phyloP scores from a whole-genome alignment of 805 yeast species.

The Ogataea ganodermae region DNA sequence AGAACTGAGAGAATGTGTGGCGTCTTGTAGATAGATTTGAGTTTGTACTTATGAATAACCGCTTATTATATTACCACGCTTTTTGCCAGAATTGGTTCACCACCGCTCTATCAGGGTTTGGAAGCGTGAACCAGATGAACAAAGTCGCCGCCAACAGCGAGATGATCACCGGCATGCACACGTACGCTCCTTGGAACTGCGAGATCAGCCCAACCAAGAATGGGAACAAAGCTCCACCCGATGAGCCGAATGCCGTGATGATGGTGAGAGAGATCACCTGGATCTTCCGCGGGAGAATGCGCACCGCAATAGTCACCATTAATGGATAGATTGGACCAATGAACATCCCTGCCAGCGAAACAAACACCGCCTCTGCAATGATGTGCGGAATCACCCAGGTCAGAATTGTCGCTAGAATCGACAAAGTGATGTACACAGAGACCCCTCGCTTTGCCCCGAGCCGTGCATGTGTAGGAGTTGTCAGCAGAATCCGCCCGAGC shows the following conservation, averaged over 20 bases:
- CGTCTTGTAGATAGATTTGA: slow-evolving; percentile 4
- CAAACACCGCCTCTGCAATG: slow-evolving; percentile 47
- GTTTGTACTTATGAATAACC: slow-evolving; percentile 4
- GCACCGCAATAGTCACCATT: slow-evolving; percentile 46
- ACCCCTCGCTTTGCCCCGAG: slow-evolving; percentile 51
- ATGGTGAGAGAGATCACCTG: slow-evolving; percentile 52
- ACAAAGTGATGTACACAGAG: slow-evolving; percentile 34
- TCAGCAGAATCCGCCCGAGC: slow-evolving; percentile 57
- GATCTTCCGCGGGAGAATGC: slow-evolving; percentile 51
- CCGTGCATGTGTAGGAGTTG: slow-evolving; percentile 39
- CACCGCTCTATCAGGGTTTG: slow-evolving; percentile 42
- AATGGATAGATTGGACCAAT: slow-evolving; percentile 70
- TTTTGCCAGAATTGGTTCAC: slow-evolving; percentile 29
- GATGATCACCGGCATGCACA: slow-evolving; percentile 50
- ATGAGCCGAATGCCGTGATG: slow-evolving; percentile 56
- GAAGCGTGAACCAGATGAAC: slow-evolving; percentile 43
- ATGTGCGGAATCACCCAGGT: slow-evolving; percentile 52
- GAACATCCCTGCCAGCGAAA: slow-evolving; percentile 55
- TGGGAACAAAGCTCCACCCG: slow-evolving; percentile 61
- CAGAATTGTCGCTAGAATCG: slow-evolving; percentile 42
- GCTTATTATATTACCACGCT: slow-evolving; percentile 11
- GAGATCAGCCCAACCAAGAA: slow-evolving; percentile 53
- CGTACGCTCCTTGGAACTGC: slow-evolving; percentile 47
- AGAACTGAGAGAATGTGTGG: slow-evolving; percentile 1
- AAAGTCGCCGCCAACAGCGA: slow-evolving; percentile 39